A percentile compares a stretch with the other conserved stretches of the same genome.
phyloP scores from a whole-genome alignment of 192 early-diverging fungal genomes.

The Podila epigama region DNA sequence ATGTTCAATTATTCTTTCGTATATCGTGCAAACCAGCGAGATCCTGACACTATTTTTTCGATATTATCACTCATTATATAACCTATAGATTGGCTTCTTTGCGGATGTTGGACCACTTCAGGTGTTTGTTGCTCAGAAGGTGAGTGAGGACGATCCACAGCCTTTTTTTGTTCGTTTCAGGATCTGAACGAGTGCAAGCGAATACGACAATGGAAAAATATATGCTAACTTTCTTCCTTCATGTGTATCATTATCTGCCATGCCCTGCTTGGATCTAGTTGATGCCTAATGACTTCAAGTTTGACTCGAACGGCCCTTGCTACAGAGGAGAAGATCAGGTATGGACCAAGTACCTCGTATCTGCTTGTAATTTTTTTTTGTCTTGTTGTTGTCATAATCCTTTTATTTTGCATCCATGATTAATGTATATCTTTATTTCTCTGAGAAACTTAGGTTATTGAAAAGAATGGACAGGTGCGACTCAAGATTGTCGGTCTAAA shows the following conservation, averaged over 20 bases:
- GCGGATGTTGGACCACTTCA: conserved; percentile 93
- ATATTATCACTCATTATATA: neutral
- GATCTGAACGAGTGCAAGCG: neutral
- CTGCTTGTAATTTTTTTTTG: neutral
- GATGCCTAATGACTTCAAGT: conserved; percentile 89
- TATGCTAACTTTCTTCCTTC: neutral
- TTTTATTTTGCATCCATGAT: neutral
- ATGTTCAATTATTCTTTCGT: too few relatives aligned
- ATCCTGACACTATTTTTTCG: neutral
- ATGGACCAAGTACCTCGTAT: too few relatives aligned
- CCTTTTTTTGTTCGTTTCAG: conserved; percentile 13
- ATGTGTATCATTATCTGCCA: too few relatives aligned
- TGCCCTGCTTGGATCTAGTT: too few relatives aligned
- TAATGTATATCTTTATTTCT: conserved; percentile 24
- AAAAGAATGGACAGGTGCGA: conserved; percentile 85
- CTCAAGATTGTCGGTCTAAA: conserved; percentile 91
- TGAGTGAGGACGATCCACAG: conserved; percentile 50
- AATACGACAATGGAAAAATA: neutral
- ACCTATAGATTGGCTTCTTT: conserved; percentile 94
- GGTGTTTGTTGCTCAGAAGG: conserved; percentile 88
- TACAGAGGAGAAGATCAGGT: conserved; percentile 76
- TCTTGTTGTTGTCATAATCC: neutral
- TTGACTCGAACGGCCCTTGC: conserved; percentile 84
- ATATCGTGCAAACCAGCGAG: neutral
- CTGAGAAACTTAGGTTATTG: conserved; percentile 63